Conservation (phyloP, 1,284 basidiomycete species). For the Leccinum subrobustum region DNA sequence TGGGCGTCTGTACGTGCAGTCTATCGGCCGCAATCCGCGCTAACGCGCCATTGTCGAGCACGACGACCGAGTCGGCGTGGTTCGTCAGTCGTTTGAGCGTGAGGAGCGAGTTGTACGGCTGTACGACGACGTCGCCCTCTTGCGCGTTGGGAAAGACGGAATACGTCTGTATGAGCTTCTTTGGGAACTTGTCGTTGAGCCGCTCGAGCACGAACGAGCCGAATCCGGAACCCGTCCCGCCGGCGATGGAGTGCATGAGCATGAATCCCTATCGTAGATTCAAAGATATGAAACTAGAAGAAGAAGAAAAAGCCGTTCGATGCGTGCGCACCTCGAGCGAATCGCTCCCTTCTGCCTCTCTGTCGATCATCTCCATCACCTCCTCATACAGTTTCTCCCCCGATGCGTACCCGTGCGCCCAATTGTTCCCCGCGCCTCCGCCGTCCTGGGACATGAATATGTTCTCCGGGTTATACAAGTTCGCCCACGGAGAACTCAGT, state of each 20-base stretch:
- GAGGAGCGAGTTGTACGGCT: slow-evolving; percentile 97
- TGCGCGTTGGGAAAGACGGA: slow-evolving; percentile 96
- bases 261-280: slow-evolving; percentile 81
- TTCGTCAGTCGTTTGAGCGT: slow-evolving; percentile 94
- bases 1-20: slow-evolving; percentile 87
- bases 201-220: slow-evolving; percentile 97
- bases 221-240: slow-evolving; percentile 96
- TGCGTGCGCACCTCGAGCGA: slow-evolving; percentile 78
- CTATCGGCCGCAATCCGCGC: slow-evolving; percentile 91
- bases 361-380: slow-evolving; percentile 98
- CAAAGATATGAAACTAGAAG: not conserved
- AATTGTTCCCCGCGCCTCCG: slow-evolving; percentile 98
- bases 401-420: slow-evolving; percentile 92
- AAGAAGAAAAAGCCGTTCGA: not conserved
- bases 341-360: slow-evolving; percentile 98
- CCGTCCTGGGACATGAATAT: slow-evolving; percentile 95
- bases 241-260: slow-evolving; percentile 98
- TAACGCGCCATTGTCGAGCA: slow-evolving; percentile 95
- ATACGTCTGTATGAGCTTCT: slow-evolving; percentile 99
- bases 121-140: slow-evolving; percentile 93
- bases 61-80: slow-evolving; percentile 96
- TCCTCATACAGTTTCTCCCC: slow-evolving; percentile 96
- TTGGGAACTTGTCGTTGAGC: slow-evolving; percentile 93
- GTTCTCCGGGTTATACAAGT: slow-evolving; percentile 98
- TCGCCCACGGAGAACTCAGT: slow-evolving; percentile 80